These are phyloP conservation scores for Jamesozyma gamospora DNA, from an alignment of 805 yeast species.

Conservation along the genomic window DNA sequence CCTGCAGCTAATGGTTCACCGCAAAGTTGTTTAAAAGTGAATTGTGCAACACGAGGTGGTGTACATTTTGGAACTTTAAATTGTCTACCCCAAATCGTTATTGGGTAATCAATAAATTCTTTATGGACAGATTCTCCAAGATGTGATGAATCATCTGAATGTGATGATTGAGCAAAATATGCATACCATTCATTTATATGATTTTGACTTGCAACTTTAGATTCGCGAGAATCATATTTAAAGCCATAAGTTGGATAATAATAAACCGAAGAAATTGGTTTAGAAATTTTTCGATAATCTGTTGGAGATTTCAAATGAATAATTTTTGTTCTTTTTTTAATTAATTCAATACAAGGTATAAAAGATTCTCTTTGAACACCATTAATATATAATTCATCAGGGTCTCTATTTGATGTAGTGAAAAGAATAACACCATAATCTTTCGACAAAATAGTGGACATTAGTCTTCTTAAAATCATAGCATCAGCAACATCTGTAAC, in stretches of 20 bases:
- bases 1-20: constrained; percentile 88
- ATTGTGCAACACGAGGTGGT: constrained; percentile 79
- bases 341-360: constrained; percentile 79
- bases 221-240: constrained; percentile 40
- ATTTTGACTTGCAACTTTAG: constrained; percentile 39
- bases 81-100: constrained; percentile 82
- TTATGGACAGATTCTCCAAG: constrained; percentile 12
- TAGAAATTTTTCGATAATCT: constrained; percentile 82
- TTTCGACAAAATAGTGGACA: constrained; percentile 55
- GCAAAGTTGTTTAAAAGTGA: constrained; percentile 77
- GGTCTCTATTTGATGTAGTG: constrained; percentile 92
- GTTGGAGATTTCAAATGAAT: constrained; percentile 81
- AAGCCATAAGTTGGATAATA: constrained; percentile 61
- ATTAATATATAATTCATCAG: constrained; percentile 84
- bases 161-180: constrained; percentile 53
- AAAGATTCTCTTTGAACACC: constrained; percentile 91
- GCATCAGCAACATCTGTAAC: constrained; percentile 99
- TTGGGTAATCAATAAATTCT: constrained; percentile 18
- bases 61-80: constrained; percentile 65
- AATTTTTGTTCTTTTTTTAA: constrained; percentile 66
- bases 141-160: constrained; percentile 15
- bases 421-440: constrained; percentile 79
- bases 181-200: constrained; percentile 74
- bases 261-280: constrained; percentile 74
- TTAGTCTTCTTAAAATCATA: constrained; percentile 75